phyloP scores from a whole-genome alignment of 805 yeast genomes.

The Lipomyces yamadae region DNA sequence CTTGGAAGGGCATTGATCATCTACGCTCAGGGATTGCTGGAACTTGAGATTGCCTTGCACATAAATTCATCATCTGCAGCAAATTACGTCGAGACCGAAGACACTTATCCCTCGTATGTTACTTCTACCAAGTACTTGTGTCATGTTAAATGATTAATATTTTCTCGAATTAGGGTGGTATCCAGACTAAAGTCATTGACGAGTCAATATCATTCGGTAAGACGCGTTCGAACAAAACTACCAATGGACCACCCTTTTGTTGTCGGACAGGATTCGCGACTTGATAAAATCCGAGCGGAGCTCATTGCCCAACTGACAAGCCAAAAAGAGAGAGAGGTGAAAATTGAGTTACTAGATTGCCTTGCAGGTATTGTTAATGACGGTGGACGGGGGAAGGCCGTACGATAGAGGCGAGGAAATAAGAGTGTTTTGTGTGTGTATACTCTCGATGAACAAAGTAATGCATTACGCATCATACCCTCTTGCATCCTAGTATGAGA shows the following conservation, averaged over 20 bases:
- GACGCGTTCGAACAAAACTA: background rate
- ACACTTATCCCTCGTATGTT: conserved; percentile 2
- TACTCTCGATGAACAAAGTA: background rate
- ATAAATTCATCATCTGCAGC: conserved; percentile 17
- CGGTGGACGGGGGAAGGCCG: background rate
- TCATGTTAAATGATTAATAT: background rate
- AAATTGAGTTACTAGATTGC: background rate
- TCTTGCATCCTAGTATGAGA: background rate
- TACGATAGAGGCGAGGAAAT: background rate
- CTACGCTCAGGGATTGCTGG: conserved; percentile 34
- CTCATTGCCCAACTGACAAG: conserved; percentile 9
- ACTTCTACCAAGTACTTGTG: conserved; percentile 8
- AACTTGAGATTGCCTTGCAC: conserved; percentile 33
- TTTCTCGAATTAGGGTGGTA: background rate
- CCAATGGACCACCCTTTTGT: conserved; percentile 31
- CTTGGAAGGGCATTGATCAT: conserved; percentile 37
- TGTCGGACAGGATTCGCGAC: conserved; percentile 20
- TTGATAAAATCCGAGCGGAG: background rate
- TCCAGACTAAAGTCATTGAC: conserved; percentile 11
- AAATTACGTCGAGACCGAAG: conserved; percentile 17
- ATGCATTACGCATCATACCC: background rate
- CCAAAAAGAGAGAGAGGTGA: background rate
- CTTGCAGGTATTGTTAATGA: background rate
- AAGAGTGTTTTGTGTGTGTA: background rate
- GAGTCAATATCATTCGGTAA: conserved; percentile 7